Percentiles rank a stretch among this genome's conserved stretches.
Evolutionary conservation across 2,329 filamentous ascomycete genomes (phyloP).

Genomic region (Penicillium sp.): DNA sequence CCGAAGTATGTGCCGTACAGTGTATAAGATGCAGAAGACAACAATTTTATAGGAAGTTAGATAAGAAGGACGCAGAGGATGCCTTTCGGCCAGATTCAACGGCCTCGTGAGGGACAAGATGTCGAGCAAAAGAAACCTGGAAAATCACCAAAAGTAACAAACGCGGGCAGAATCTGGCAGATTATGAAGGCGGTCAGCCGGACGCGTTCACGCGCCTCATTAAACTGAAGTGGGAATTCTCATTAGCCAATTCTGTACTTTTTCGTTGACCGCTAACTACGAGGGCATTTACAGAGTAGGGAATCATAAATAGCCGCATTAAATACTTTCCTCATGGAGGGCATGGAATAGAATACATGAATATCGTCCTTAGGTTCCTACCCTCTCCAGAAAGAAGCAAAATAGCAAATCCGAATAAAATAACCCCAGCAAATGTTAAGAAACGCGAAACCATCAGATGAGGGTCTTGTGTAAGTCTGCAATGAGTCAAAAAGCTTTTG

Average conservation of each 20-base stretch:
- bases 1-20: not conserved
- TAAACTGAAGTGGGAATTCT: constrained; percentile 17
- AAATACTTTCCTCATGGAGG: constrained; percentile 24
- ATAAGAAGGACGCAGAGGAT: not conserved
- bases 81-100: not conserved
- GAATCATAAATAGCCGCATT: constrained; percentile 18
- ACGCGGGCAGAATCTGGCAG: constrained; percentile 19
- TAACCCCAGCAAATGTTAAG: constrained; percentile 12
- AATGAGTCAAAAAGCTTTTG: constrained; percentile 30
- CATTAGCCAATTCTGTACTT: not conserved
- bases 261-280: not conserved
- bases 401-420: constrained; percentile 11
- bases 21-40: not conserved
- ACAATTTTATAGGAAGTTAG: not conserved
- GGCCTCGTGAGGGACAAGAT: not conserved
- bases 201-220: constrained; percentile 25
- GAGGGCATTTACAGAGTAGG: not conserved
- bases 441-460: constrained; percentile 11
- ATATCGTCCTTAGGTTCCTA: constrained; percentile 13
- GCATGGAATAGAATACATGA: constrained; percentile 29
- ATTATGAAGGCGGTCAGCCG: constrained; percentile 12
- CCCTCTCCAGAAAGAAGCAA: constrained; percentile 6
- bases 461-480: constrained; percentile 14
- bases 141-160: constrained; percentile 13
- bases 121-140: constrained; percentile 2